Evolutionary conservation across 2,329 filamentous ascomycete species (phyloP), one percentile per base, ranked within the genome.

Genomic region (Cladophialophora immunda): DNA sequence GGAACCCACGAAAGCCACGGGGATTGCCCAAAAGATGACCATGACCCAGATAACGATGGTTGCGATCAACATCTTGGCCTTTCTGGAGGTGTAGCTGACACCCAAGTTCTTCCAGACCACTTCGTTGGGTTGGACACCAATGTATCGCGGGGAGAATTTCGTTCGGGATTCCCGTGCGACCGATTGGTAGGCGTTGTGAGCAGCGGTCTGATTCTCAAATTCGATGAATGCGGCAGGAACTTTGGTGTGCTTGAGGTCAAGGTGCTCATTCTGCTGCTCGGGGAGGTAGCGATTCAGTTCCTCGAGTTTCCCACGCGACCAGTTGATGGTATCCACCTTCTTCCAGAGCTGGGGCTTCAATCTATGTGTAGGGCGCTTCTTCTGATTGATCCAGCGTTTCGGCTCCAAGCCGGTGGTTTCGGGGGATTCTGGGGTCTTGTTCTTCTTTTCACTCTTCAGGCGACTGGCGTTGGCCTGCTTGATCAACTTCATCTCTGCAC

Each of bases 91-190:
- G 32, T 93, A 93, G 22, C 87, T 89, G 73, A 97, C 89, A 38
- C 87, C 87, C 52, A 98, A 81, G 32, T 94, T 91, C 30, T 85
- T 87, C 95, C 95, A 99, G 66, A 97, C 88, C n/a, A 99, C 85
- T 75, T 98, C 94, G 17, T 84, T 82, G 0, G 95, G 95, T 13
- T 89, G 87, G 61, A 97, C 86, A 4, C 94, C 94, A 61, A 94
- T 91, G 73, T 90, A 93, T 3, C 93, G 89, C n/a, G 93, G 93
- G 0, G 90, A 87, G 89, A 98, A 97, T 92, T 4, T 93, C 89
- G 15, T 1, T 90, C 87, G 89, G 97, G 66, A 68, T 50, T 68
- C 67, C 1, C 47, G 58, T 25, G 55, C 65, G 9, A 68, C 58
- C 22, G 55, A 63, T 77, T 98, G 95, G 74, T 89, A 91, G 9